Percentiles rank a stretch among this genome's conserved stretches.
Evolutionary conservation across 768 basidiomycete genomes (phyloP).

Genomic region (Leucosporidium scottii): DNA sequence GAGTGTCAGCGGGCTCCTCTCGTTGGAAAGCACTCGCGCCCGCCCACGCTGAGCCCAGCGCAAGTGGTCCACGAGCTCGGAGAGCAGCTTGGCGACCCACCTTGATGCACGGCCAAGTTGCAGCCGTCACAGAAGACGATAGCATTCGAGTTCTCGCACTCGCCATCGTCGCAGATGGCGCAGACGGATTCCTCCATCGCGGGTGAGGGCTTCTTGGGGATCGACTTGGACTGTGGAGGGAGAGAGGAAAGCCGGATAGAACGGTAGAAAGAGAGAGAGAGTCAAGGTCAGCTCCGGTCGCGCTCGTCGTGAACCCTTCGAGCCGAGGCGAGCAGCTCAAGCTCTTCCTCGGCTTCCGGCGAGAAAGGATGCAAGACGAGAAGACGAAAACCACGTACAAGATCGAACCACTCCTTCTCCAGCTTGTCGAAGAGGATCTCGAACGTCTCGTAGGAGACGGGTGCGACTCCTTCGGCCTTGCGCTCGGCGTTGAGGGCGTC

Average conservation of each 20-base stretch:
- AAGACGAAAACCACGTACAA: slow-evolving; percentile 50
- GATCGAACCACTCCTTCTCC: slow-evolving; percentile 98
- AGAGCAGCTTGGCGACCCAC: slow-evolving; percentile 46
- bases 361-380: neutral
- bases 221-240: slow-evolving; percentile 68
- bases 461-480: slow-evolving; percentile 58
- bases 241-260: too few species aligned
- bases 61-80: neutral
- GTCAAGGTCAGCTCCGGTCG: too few species aligned
- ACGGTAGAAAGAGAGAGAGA: neutral
- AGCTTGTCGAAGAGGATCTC: slow-evolving; percentile 95
- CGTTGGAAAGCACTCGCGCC: neutral
- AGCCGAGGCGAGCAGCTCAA: too few species aligned
- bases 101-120: slow-evolving; percentile 98
- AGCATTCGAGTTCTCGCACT: slow-evolving; percentile 96
- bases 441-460: slow-evolving; percentile 74
- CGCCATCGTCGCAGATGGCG: slow-evolving; percentile 94
- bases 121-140: slow-evolving; percentile 99
- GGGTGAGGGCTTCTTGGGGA: slow-evolving; percentile 79
- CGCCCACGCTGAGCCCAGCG: neutral
- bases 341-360: neutral
- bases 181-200: slow-evolving; percentile 95
- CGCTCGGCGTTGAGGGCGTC: slow-evolving; percentile 74
- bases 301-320: neutral
- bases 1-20: neutral